Evolutionary conservation across 2,329 filamentous ascomycete genomes (phyloP), one percentile per base, ranked within the genome.

Genomic region (Nemania abortiva): DNA sequence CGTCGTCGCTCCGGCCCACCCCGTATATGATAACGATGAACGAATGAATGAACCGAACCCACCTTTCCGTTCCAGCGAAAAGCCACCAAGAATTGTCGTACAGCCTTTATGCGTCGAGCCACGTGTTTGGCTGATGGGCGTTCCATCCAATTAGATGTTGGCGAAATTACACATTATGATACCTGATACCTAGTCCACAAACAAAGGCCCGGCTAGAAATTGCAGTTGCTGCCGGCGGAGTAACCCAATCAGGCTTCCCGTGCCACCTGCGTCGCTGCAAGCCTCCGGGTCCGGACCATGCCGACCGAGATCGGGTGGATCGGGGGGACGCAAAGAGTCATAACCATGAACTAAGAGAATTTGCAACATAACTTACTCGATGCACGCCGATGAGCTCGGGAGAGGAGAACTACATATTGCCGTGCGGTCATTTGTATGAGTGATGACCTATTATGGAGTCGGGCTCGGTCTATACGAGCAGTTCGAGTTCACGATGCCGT

Each of bases 231-330:
- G 37, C 56, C 53, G 61, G 59, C 34, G 62, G 58, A 60, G 37
- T 45, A 47, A 49, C 58, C 66, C 27, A 64, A 69, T 64, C 63
- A 60, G 55, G 66, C 50, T 57, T 69, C 15, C 69, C 58, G 56
- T 37, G 11, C 47, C 27, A 37, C 53, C 47, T 52, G 45, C 31
- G 27, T 54, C 52, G 52, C 60, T 47, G 42, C 45, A 50, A 52
- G 50, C 29, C 58, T 56, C 69, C 66, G 69, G 63, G 34, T 20
- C 69, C 66, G 69, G 69, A 55, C 55, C 39, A 58, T 59, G 49
- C 56, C 57, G 66, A 55, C 63, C 63, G 54, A 69, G 57, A 55
- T 66, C 67, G 63, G 67, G 62, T 58, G 62, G 57, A 42, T 29
- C 62, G 39, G 66, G 62, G 53, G 62, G n/a, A 53, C 24, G 52